phyloP scores from a whole-genome alignment of 2,329 filamentous ascomycete species.

The Calonectria pauciramosa region DNA sequence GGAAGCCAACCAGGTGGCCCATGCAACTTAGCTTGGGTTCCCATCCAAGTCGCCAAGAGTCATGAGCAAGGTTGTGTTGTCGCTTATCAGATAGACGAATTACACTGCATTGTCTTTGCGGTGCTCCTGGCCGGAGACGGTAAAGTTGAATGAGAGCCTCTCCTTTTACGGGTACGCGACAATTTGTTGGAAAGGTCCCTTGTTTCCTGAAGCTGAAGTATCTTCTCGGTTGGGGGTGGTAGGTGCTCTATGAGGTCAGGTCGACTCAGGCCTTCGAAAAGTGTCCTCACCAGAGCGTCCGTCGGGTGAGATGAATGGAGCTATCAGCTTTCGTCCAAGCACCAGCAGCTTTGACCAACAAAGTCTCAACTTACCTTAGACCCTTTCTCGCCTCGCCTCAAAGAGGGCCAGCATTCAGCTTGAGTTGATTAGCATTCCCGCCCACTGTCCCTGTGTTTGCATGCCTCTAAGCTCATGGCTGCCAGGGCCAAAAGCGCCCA shows the following conservation, averaged over 20 bases:
- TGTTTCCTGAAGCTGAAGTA: not conserved
- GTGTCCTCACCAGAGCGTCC: not conserved
- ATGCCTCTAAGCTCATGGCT: not conserved
- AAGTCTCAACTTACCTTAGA: not conserved
- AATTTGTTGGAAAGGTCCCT: not conserved
- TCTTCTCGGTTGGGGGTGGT: not conserved
- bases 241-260: not conserved
- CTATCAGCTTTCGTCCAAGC: not conserved
- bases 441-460: not conserved
- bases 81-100: not conserved
- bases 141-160: not conserved
- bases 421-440: not conserved
- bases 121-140: not conserved
- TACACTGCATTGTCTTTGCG: not conserved
- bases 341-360: not conserved
- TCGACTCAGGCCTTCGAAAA: not conserved
- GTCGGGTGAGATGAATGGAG: not conserved
- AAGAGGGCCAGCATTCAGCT: not conserved
- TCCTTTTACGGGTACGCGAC: conserved; percentile 7
- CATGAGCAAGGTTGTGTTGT: not conserved
- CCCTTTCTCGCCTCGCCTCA: not conserved
- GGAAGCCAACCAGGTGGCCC: not conserved
- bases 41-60: not conserved
- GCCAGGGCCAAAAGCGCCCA: not conserved
- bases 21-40: not conserved